These are phyloP conservation scores for Diversispora epigaea DNA, from an alignment of 192 early-diverging fungal genomes.

Conservation along the genomic window DNA sequence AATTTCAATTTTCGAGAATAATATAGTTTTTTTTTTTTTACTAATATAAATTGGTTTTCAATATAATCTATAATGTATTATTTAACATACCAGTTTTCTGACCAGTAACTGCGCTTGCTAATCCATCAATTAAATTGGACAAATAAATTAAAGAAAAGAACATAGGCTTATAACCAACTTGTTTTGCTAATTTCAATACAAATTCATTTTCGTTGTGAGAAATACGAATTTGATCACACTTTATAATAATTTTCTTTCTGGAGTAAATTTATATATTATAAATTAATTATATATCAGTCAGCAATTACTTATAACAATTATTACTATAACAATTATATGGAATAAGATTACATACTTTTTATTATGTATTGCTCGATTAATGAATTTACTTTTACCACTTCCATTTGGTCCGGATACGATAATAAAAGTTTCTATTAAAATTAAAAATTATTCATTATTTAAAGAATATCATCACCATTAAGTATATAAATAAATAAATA, in stretches of 20 bases:
- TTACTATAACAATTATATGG: background rate
- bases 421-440: conserved; percentile 69
- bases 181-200: conserved; percentile 72
- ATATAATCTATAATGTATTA: background rate
- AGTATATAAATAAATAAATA: background rate
- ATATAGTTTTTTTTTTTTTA: too few relatives aligned
- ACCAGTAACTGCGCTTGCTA: conserved; percentile 86
- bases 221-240: conserved; percentile 75
- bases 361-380: conserved; percentile 65
- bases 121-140: conserved; percentile 75
- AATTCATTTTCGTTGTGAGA: conserved; percentile 72
- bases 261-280: background rate
- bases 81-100: conserved; percentile 67
- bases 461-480: background rate
- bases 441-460: background rate
- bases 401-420: conserved; percentile 85
- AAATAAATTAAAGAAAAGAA: conserved; percentile 77
- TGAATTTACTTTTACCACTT: conserved; percentile 74
- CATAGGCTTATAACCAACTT: conserved; percentile 90
- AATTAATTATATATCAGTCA: background rate
- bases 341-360: conserved; percentile 49
- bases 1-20: background rate
- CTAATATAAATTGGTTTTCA: background rate
- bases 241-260: conserved; percentile 71
- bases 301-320: background rate